phyloP scores from a whole-genome alignment of 768 basidiomycete species.

The Mycena rosella region DNA sequence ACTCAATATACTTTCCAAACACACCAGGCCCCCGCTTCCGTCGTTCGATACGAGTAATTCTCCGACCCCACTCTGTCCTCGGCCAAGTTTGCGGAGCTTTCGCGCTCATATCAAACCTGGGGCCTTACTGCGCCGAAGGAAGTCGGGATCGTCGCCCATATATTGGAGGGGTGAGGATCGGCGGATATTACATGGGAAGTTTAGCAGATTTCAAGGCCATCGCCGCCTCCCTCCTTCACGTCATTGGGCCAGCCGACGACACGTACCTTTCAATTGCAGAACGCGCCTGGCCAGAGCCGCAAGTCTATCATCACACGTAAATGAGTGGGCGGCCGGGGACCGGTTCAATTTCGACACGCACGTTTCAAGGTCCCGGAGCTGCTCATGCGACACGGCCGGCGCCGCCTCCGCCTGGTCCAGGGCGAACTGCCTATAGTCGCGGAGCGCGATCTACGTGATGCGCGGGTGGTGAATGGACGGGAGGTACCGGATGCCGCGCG shows the following conservation, averaged over 20 bases:
- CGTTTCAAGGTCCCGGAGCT: too few relatives aligned
- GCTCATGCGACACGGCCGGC: too few relatives aligned
- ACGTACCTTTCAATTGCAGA: constrained; percentile 15
- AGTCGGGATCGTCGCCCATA: constrained; percentile 23
- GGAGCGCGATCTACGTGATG: too few relatives aligned
- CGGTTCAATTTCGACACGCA: too few relatives aligned
- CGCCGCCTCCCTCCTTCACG: not conserved
- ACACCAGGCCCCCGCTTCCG: constrained; percentile 20
- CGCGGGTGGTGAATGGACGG: too few relatives aligned
- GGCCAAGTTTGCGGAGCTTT: not conserved
- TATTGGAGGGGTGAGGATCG: constrained; percentile 17
- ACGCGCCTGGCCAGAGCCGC: constrained; percentile 11
- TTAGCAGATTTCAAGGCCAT: not conserved
- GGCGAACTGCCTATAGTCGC: too few relatives aligned
- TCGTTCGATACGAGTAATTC: constrained; percentile 23
- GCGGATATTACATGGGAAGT: constrained; percentile 30
- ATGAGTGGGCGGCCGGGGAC: too few relatives aligned
- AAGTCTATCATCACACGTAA: too few relatives aligned
- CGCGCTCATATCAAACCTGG: constrained; percentile 16
- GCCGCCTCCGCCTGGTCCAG: too few relatives aligned
- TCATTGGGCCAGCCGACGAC: not conserved
- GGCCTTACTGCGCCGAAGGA: too few relatives aligned
- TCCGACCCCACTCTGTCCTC: constrained; percentile 11
- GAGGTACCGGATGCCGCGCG: too few relatives aligned
- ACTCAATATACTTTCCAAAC: constrained; percentile 43